These are phyloP conservation scores for Ogataea paradorogensis DNA, from an alignment of 805 yeast genomes.

Conservation along the genomic window DNA sequence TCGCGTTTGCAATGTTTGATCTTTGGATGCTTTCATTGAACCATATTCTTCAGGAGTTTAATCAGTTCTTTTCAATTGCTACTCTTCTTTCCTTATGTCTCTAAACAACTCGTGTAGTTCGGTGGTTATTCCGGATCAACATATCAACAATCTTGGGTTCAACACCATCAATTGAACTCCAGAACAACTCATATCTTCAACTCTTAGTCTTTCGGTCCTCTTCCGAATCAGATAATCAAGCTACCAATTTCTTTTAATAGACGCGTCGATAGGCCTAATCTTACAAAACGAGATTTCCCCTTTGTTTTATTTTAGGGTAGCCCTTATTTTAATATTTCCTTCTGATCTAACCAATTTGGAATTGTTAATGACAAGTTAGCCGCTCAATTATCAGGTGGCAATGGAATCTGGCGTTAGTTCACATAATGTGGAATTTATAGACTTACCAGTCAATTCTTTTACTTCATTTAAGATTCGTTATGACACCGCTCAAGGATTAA, in stretches of 20 bases:
- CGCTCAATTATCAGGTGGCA: background rate
- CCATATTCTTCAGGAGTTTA: too few relatives aligned
- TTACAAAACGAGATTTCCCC: background rate
- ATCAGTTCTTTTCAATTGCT: too few relatives aligned
- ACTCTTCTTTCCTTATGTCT: background rate
- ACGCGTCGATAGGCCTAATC: background rate
- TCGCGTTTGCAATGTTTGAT: too few relatives aligned
- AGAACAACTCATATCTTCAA: too few relatives aligned
- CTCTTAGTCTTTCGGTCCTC: too few relatives aligned
- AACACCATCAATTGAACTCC: too few relatives aligned
- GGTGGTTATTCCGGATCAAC: too few relatives aligned
- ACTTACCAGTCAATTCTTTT: conserved; percentile 52
- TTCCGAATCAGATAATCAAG: background rate
- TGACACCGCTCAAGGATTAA: conserved; percentile 46
- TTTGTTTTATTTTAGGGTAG: background rate
- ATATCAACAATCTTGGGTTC: too few relatives aligned
- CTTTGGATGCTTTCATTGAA: too few relatives aligned
- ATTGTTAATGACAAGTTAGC: background rate
- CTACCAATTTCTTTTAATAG: background rate
- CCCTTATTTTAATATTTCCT: background rate
- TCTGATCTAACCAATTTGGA: background rate
- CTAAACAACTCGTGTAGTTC: background rate
- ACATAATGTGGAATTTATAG: background rate
- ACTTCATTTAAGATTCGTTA: conserved; percentile 59
- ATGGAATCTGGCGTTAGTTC: background rate